Evolutionary conservation across 768 basidiomycete species (phyloP), one percentile per base, ranked within the genome.

Genomic region (Suillus subaureus): DNA sequence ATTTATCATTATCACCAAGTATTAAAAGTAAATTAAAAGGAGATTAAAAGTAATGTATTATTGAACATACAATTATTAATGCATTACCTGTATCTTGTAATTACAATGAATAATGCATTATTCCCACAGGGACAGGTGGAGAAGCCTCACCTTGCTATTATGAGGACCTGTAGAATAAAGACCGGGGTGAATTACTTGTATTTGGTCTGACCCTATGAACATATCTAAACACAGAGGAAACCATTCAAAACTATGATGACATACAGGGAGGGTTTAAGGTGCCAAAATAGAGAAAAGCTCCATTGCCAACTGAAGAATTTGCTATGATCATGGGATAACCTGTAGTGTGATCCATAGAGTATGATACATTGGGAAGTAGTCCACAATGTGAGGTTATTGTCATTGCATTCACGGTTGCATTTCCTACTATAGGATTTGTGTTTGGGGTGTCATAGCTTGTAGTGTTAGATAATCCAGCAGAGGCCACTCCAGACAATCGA

Each of bases 381-480:
- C 23, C 40, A 7, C 66, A 67, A 2, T 23, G 26, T 7, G 45
- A 49, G 1, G 7, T 40, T 23, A 67, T 58, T 2, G 42, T 64
- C 0, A 42, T 61, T 28, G 66, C 52, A 26, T 49, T 64, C 12
- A 64, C 66, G n/a, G 37, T 61, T 9, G 58, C 66, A 6, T 61
- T 52, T 23, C 60, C 58, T 7, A 16, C 1, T 1, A 28, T 61
- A 6, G 58, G 1, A 5, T 26, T 55, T 21, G 49, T 47, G n/a
- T 16, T 18, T 40, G 64, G 23, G 37, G n/a, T 61, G 18, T 67
- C 66, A 8, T 67, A 64, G 12, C 64, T 31, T 28, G 66, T 64
- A 15, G 13, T 40, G 37, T 61, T 43, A 3, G 54, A 37, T 8
- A 67, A 16, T 1, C 66, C 66, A 4, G 11, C 26, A 9, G 28